Conservation (phyloP, 2,329 filamentous ascomycete genomes). For the Exophiala calicioides region DNA sequence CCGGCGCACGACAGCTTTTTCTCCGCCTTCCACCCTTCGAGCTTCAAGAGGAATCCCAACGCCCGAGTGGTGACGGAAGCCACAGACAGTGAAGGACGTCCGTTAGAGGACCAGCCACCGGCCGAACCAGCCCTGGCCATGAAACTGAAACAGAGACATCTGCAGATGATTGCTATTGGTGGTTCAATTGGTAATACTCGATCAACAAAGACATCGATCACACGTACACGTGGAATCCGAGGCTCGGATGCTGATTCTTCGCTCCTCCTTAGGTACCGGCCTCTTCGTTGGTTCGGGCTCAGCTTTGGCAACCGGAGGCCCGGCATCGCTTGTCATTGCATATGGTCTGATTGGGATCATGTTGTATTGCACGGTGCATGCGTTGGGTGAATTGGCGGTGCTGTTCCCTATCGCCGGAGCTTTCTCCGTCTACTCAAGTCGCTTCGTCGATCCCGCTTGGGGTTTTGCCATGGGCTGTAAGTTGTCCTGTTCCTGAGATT, state of each 20-base stretch:
- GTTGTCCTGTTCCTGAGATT: too few species aligned
- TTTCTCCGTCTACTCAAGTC: constrained; percentile 85
- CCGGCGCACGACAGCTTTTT: constrained; percentile 17
- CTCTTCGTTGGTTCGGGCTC: constrained; percentile 66
- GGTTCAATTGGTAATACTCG: constrained; percentile 30
- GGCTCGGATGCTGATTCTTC: constrained; percentile 20
- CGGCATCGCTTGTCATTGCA: constrained; percentile 74
- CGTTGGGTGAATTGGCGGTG: constrained; percentile 86
- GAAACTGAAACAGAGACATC: constrained; percentile 22
- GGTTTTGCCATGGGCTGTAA: constrained; percentile 47
- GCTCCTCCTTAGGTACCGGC: constrained; percentile 21
- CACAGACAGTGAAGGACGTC: constrained; percentile 26
- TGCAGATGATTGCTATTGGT: constrained; percentile 30
- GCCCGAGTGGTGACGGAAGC: constrained; percentile 12
- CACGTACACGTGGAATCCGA: too few species aligned
- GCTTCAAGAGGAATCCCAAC: constrained; percentile 32
- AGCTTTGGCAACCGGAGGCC: constrained; percentile 70
- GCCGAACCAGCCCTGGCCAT: constrained; percentile 31
- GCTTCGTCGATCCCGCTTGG: constrained; percentile 79
- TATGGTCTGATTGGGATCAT: constrained; percentile 78
- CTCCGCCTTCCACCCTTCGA: constrained; percentile 32
- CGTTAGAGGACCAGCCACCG: constrained; percentile 31
- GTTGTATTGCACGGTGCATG: constrained; percentile 89
- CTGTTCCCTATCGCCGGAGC: constrained; percentile 86
- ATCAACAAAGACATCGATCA: too few species aligned